Conservation (phyloP, 257 asterid species). For the Prunella vulgaris region DNA sequence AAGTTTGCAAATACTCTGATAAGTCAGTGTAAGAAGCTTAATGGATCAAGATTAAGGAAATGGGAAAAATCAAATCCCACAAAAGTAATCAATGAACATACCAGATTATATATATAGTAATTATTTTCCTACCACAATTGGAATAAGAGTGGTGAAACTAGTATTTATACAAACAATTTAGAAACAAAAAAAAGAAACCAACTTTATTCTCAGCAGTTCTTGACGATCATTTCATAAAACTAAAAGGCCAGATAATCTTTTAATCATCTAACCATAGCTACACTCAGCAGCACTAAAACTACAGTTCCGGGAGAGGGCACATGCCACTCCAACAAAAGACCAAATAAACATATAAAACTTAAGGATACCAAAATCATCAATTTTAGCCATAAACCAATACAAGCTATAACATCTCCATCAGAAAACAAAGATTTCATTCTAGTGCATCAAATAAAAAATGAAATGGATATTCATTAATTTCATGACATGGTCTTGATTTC, state of each 20-base stretch:
- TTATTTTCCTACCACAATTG: not conserved
- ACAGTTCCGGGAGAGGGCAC: not conserved
- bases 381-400: not conserved
- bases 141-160: not conserved
- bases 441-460: not conserved
- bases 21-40: not conserved
- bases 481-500: not conserved
- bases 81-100: not conserved
- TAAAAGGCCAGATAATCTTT: not conserved
- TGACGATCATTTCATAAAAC: not conserved
- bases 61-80: not conserved
- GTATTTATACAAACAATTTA: not conserved
- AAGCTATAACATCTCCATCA: not conserved
- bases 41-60: not conserved
- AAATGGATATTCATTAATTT: conserved; percentile 7
- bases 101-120: not conserved
- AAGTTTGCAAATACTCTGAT: not conserved
- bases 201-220: not conserved
- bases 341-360: not conserved
- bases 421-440: not conserved
- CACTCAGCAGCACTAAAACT: not conserved
- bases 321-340: not conserved
- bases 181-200: not conserved
- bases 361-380: not conserved
- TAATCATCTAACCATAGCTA: not conserved